Evolutionary conservation across 768 basidiomycete species (phyloP).

Genomic region (Tulasnella sp.): DNA sequence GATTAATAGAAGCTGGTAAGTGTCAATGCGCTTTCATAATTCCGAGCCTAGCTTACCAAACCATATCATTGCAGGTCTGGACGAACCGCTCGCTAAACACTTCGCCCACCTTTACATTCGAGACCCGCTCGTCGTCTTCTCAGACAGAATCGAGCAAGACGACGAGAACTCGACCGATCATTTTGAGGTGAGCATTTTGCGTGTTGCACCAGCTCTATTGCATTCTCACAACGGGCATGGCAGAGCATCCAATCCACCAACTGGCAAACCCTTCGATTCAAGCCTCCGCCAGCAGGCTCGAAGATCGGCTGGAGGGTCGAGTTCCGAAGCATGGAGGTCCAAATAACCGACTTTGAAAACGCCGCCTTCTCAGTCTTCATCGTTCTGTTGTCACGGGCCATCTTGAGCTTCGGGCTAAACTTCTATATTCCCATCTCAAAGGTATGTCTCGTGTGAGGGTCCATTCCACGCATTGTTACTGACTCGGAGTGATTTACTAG

Average conservation of each 20-base stretch:
- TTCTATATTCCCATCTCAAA: slow-evolving; percentile 97
- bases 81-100: slow-evolving; percentile 83
- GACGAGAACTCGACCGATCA: slow-evolving; percentile 85
- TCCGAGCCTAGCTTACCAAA: not conserved
- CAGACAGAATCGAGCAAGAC: slow-evolving; percentile 90
- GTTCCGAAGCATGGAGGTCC: slow-evolving; percentile 98
- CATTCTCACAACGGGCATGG: too few relatives aligned
- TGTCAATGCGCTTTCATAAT: slow-evolving; percentile 9
- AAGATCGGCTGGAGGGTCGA: slow-evolving; percentile 97
- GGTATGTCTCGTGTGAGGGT: slow-evolving; percentile 44
- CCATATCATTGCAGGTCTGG: slow-evolving; percentile 57
- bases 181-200: slow-evolving; percentile 66
- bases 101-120: slow-evolving; percentile 95
- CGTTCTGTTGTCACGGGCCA: slow-evolving; percentile 89
- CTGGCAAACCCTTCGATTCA: slow-evolving; percentile 98
- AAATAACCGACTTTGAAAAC: slow-evolving; percentile 98
- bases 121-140: slow-evolving; percentile 92
- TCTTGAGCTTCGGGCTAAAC: slow-evolving; percentile 85
- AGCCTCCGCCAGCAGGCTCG: slow-evolving; percentile 91
- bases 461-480: not conserved
- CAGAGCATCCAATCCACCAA: slow-evolving; percentile 99
- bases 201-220: not conserved
- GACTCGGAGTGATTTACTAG: not conserved
- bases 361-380: slow-evolving; percentile 95
- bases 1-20: slow-evolving; percentile 73